These are phyloP conservation scores for Euryodendron excelsum DNA, from an alignment of 148 eudicot species.

Conservation along the genomic window DNA sequence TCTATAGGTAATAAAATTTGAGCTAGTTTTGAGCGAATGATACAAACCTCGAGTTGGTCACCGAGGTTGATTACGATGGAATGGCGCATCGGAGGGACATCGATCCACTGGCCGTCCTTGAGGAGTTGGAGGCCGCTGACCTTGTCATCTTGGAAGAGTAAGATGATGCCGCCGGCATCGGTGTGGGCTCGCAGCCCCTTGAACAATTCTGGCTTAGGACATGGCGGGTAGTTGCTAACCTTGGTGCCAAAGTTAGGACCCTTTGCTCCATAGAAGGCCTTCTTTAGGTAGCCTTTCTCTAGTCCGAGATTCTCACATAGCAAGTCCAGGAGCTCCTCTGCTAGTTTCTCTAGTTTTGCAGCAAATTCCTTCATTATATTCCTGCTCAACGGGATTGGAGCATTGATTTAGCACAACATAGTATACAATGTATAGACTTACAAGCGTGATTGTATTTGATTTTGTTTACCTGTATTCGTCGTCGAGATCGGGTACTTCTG, in stretches of 20 bases:
- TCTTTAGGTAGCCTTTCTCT: slow-evolving; percentile 72
- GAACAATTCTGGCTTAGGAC: slow-evolving; percentile 69
- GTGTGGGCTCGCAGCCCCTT: slow-evolving; percentile 84
- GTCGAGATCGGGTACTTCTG: slow-evolving; percentile 59
- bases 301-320: slow-evolving; percentile 76
- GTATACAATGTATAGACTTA: too few relatives aligned
- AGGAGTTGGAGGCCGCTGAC: slow-evolving; percentile 81
- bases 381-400: too few relatives aligned
- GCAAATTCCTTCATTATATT: slow-evolving; percentile 71
- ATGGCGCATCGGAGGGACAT: slow-evolving; percentile 79
- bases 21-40: background rate
- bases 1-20: background rate
- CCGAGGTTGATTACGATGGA: slow-evolving; percentile 79
- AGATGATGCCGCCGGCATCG: slow-evolving; percentile 80
- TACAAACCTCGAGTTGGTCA: slow-evolving; percentile 68
- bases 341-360: slow-evolving; percentile 50
- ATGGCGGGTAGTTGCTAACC: slow-evolving; percentile 78
- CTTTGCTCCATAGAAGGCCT: slow-evolving; percentile 55
- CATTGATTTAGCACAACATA: too few relatives aligned
- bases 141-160: slow-evolving; percentile 69
- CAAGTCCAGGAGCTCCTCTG: slow-evolving; percentile 71
- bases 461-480: slow-evolving; percentile 49
- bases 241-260: slow-evolving; percentile 75
- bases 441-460: background rate
- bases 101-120: slow-evolving; percentile 64